These are phyloP conservation scores for Vaccinium darrowii DNA, from an alignment of 148 eudicot species.

Conservation along the genomic window DNA sequence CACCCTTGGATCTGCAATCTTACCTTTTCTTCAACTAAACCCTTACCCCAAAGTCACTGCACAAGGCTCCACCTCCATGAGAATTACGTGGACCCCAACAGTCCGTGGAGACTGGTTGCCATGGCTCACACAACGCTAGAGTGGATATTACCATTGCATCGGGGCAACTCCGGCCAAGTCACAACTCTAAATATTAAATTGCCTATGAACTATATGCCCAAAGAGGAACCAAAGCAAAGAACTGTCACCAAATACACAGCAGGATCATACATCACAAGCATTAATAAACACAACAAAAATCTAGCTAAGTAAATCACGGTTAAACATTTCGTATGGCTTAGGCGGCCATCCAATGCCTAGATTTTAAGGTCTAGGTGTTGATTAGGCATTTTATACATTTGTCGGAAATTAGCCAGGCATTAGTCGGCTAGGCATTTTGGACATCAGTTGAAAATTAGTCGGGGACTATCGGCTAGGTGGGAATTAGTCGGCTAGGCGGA, in stretches of 20 bases:
- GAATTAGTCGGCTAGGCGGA: too few species aligned
- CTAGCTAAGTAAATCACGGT: not conserved
- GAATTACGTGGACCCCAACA: too few species aligned
- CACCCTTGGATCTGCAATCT: not conserved
- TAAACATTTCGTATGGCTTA: too few species aligned
- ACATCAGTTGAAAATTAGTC: too few species aligned
- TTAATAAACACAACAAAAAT: not conserved
- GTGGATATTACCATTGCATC: not conserved
- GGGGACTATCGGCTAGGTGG: too few species aligned
- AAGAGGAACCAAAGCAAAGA: constrained; percentile 1
- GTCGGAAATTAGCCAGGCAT: too few species aligned
- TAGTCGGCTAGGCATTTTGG: too few species aligned
- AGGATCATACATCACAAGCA: not conserved
- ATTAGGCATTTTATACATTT: too few species aligned
- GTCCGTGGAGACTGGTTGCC: not conserved
- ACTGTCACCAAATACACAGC: not conserved
- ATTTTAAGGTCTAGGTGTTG: too few species aligned
- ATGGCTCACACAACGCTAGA: not conserved
- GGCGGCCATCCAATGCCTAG: too few species aligned
- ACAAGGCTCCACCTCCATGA: not conserved
- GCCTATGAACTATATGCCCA: not conserved
- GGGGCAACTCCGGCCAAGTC: not conserved
- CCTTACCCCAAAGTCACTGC: not conserved
- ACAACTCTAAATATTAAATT: not conserved
- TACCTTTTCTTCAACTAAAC: not conserved